Evolutionary conservation across 192 early-diverging fungal species (phyloP).

Genomic region (Linnemannia exigua): DNA sequence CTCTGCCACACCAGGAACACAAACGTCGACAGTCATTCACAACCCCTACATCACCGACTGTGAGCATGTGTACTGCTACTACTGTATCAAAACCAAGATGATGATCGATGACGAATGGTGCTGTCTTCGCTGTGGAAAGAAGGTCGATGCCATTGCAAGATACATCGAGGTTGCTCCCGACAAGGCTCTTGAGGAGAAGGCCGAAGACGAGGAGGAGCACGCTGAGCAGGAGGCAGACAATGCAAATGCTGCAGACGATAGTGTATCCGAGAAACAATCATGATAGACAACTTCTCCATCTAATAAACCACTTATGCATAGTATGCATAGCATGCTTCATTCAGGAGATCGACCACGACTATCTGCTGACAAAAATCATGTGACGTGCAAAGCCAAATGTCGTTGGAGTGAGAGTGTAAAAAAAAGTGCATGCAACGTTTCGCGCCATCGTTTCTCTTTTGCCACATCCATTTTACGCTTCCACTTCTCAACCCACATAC

Average conservation of each 20-base stretch:
- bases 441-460: not conserved
- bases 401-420: not conserved
- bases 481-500: not conserved
- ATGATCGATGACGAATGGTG: conserved; percentile 81
- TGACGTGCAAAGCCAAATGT: not conserved
- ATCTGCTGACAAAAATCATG: not conserved
- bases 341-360: not conserved
- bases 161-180: conserved; percentile 59
- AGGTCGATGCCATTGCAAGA: conserved; percentile 70
- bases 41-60: conserved; percentile 88
- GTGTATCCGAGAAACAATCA: not conserved
- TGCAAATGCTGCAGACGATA: not conserved
- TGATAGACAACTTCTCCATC: not conserved
- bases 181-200: conserved; percentile 54
- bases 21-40: conserved; percentile 52
- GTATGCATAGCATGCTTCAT: too few relatives aligned
- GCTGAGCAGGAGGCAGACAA: conserved; percentile 17
- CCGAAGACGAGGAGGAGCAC: conserved; percentile 22
- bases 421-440: conserved; percentile 1
- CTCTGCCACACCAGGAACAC: conserved; percentile 49
- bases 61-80: conserved; percentile 92
- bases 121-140: conserved; percentile 84
- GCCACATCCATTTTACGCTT: not conserved
- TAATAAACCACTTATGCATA: not conserved
- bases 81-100: conserved; percentile 86